Base-by-base conservation (phyloP, 352 stramenopile species). In the Globisporangium perplexum region DNA sequence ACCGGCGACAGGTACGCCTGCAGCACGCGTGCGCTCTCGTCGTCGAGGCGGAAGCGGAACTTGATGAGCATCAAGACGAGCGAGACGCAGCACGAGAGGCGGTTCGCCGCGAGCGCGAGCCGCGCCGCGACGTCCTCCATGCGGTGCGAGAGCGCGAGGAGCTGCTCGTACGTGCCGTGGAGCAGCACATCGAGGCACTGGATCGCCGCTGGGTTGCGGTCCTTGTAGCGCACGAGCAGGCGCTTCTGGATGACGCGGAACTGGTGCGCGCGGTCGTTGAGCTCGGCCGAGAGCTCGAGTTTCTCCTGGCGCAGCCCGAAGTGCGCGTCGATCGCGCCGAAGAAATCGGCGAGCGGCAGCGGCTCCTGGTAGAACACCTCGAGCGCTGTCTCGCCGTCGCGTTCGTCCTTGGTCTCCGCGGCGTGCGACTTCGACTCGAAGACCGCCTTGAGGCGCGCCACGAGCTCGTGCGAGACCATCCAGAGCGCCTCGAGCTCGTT, bases 191-290 rank as follows among this genome's bases (percentile, higher is more conserved):
- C 88, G 10, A 97, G 59, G 24, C 71, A 86, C 28, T 90, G 72
- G 22, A 97, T 65, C 12, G 86, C 63, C 15, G 85, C 69, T 0
- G 88, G 87, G 59, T 86, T 96, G 22, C 83, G 74, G 63, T 96
- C 84, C 60, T 95, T 96, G 71, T 93, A 97, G 30, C 87, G 83
- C 38, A 94, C 82, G 4, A 97, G 66, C 31, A 97, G 60, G 3
- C 87, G 84, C 66, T 96, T 97, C 56, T 97, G 77, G 31, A 97
- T 86, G 23, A 96, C 69, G 20, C 88, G 82, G 59, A 90, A 96
- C 59, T 96, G 81, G 50, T 95, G 84, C 14, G 82, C 77, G 30
- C 79, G 77, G 59, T 96, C 83, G 50, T 96, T 96, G 47, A 93
- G 55, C 55, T 82, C 72, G 4, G 74, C 69, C 15, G 71, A 68